A percentile compares a stretch with the other conserved stretches of the same genome.
Evolutionary conservation across 371 early-diverging fungal species (phyloP).

Genomic region (Sporodiniella umbellata): DNA sequence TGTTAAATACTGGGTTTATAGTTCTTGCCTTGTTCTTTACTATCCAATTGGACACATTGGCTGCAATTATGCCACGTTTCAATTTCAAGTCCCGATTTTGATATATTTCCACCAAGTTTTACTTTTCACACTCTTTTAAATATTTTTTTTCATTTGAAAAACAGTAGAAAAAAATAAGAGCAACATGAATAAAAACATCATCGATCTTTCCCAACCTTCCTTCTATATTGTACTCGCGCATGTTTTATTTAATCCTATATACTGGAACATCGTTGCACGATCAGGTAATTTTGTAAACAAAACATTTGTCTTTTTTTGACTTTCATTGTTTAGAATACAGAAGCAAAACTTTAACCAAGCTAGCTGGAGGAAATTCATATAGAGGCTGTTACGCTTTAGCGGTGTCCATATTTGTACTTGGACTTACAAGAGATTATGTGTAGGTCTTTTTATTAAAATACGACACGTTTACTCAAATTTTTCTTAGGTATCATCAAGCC

Average conservation of each 20-base stretch:
- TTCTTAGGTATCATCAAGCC: conserved; percentile 59
- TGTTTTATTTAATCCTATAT: conserved; percentile 85
- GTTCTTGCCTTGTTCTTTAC: no score
- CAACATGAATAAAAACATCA: background rate
- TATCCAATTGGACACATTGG: no score
- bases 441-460: conserved; percentile 36
- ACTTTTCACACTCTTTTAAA: background rate
- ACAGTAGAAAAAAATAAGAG: no score
- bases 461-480: background rate
- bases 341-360: conserved; percentile 64
- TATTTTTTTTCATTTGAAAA: background rate
- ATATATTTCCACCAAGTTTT: background rate
- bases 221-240: conserved; percentile 66
- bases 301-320: background rate
- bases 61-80: no score
- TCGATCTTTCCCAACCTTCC: conserved; percentile 65
- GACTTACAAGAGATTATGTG: conserved; percentile 79
- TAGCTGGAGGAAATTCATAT: conserved; percentile 67
- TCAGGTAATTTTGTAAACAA: conserved; percentile 43
- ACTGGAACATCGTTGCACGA: conserved; percentile 89
- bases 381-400: conserved; percentile 82
- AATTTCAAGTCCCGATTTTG: background rate
- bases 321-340: conserved; percentile 56
- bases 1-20: no score
- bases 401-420: conserved; percentile 75